These are phyloP conservation scores for Dovyalis caffra DNA, from an alignment of 345 rosid species.

Conservation along the genomic window DNA sequence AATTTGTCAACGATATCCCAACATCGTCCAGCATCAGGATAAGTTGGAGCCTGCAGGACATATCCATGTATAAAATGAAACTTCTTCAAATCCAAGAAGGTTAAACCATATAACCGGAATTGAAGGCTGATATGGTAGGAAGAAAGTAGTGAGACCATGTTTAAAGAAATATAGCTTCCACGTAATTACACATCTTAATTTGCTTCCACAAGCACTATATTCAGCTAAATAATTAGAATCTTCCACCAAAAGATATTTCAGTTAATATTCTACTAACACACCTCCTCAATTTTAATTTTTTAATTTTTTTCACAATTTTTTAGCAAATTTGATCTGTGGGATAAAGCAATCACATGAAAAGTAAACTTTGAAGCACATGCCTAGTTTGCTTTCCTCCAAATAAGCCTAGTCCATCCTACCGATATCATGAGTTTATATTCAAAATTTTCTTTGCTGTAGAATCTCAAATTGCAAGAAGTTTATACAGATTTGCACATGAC, in stretches of 20 bases:
- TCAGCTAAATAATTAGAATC: neutral
- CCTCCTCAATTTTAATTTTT: neutral
- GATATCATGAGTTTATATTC: neutral
- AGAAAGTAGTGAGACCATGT: neutral
- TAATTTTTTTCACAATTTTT: neutral
- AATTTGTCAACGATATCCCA: constrained; percentile 98
- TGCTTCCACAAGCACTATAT: neutral
- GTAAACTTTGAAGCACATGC: neutral
- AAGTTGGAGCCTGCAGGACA: constrained; percentile 72
- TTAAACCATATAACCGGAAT: neutral
- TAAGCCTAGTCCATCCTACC: neutral
- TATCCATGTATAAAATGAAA: constrained; percentile 19
- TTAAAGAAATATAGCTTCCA: neutral
- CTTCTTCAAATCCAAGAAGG: constrained; percentile 12
- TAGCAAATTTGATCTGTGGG: neutral
- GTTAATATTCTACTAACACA: neutral
- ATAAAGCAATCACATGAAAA: neutral
- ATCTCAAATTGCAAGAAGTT: neutral
- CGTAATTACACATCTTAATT: neutral
- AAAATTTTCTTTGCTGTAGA: neutral
- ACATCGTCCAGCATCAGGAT: constrained; percentile 93
- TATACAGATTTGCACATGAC: neutral
- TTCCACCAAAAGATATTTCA: neutral
- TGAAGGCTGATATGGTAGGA: neutral
- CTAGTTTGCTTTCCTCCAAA: neutral